Evolutionary conservation across 768 basidiomycete species (phyloP).

Genomic region (Lentinula raphanica): DNA sequence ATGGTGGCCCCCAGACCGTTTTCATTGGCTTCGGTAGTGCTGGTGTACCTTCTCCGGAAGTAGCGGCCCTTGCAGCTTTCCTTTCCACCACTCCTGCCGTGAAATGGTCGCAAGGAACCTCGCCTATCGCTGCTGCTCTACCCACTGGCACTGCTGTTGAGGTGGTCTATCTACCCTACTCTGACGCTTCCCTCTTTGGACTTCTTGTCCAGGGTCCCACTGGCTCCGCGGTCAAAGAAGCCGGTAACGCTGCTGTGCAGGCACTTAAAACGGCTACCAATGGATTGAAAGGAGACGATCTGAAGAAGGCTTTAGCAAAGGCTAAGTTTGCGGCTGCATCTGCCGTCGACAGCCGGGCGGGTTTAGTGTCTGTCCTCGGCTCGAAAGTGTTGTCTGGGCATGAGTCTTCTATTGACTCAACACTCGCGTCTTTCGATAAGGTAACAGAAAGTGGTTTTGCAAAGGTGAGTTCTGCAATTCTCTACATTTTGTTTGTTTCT

Average conservation of each 20-base stretch:
- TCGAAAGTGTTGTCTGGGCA: conserved; percentile 59
- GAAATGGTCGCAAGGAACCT: conserved; percentile 80
- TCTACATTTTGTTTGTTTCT: neutral
- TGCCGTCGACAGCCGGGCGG: conserved; percentile 63
- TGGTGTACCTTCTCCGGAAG: conserved; percentile 53
- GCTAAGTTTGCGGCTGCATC: conserved; percentile 82
- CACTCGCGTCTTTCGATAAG: conserved; percentile 66
- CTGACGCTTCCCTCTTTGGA: conserved; percentile 87
- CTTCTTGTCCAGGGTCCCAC: conserved; percentile 71
- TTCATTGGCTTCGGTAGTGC: conserved; percentile 87
- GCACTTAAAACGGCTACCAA: conserved; percentile 61
- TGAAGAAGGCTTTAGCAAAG: conserved; percentile 79
- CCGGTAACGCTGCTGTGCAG: conserved; percentile 61
- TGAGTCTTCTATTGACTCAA: conserved; percentile 51
- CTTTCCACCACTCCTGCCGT: conserved; percentile 74
- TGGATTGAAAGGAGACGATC: conserved; percentile 58
- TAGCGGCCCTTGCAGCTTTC: conserved; percentile 75
- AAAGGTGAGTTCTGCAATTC: conserved; percentile 45
- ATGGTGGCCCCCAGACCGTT: conserved; percentile 63
- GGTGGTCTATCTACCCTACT: conserved; percentile 80
- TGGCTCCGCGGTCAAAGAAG: conserved; percentile 57
- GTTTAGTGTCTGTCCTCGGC: conserved; percentile 56
- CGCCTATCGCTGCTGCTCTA: conserved; percentile 58
- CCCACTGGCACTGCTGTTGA: conserved; percentile 60
- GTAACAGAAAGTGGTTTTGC: conserved; percentile 62